These are phyloP conservation scores for Actinomucor elegans DNA, from an alignment of 371 early-diverging fungal genomes.

Conservation along the genomic window DNA sequence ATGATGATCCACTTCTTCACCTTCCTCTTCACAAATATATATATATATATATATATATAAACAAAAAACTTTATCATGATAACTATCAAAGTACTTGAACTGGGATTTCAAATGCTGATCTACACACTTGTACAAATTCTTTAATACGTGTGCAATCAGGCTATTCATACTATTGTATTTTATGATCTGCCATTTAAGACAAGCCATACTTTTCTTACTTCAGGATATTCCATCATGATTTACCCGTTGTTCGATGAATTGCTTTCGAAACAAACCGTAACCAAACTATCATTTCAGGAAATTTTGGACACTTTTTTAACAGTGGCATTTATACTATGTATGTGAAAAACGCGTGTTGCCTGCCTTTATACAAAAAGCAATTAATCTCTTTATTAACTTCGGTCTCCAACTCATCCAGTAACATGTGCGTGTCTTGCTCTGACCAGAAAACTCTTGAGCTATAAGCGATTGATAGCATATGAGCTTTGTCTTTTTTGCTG, in stretches of 20 bases:
- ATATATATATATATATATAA: no score
- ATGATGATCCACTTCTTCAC: constrained; percentile 1
- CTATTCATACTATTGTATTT: constrained; percentile 7
- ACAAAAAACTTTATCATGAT: no score
- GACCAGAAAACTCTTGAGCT: no score
- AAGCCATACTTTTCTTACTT: constrained; percentile 9
- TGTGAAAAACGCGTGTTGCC: no score
- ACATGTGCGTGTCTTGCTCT: constrained; percentile 7
- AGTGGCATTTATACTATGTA: no score
- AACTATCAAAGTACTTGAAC: constrained; percentile 19
- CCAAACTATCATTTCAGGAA: constrained; percentile 18
- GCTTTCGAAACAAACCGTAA: constrained; percentile 23
- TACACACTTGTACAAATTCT: not conserved
- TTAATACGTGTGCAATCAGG: not conserved
- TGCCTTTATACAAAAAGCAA: constrained; percentile 14
- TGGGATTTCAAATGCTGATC: constrained; percentile 17
- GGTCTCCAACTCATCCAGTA: constrained; percentile 14
- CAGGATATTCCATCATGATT: constrained; percentile 18
- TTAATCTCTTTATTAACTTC: constrained; percentile 20
- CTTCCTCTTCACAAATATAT: constrained; percentile 15
- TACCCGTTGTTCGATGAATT: constrained; percentile 19
- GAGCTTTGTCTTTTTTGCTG: no score
- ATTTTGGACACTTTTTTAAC: no score
- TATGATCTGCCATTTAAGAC: constrained; percentile 6
- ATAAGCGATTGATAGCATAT: no score